Evolutionary conservation across 2,329 filamentous ascomycete genomes (phyloP).

Genomic region (Cercospora sp.): DNA sequence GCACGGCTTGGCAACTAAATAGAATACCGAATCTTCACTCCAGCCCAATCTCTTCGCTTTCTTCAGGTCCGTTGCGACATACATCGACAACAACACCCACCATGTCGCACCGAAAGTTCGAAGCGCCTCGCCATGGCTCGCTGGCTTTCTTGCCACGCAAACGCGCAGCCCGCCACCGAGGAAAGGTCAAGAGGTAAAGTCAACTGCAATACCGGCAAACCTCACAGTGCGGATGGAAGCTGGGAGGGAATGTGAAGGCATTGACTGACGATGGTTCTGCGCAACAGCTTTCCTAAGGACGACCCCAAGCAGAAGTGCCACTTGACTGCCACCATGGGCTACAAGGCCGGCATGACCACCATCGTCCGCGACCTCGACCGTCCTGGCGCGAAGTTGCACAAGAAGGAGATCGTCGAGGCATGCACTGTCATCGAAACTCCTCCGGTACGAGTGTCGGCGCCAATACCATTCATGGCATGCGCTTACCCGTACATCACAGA

Average conservation of each 20-base stretch:
- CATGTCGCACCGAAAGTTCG: slow-evolving; percentile 67
- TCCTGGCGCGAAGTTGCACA: slow-evolving; percentile 98
- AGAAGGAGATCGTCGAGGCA: slow-evolving; percentile 95
- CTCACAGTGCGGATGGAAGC: slow-evolving; percentile 1
- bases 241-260: background rate
- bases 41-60: background rate
- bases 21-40: slow-evolving; percentile 1
- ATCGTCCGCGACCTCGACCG: slow-evolving; percentile 99
- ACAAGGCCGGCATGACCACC: slow-evolving; percentile 99
- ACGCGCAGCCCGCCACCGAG: slow-evolving; percentile 89
- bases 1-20: slow-evolving; percentile 4
- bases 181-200: slow-evolving; percentile 93
- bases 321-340: slow-evolving; percentile 92
- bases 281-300: slow-evolving; percentile 94
- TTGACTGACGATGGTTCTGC: slow-evolving; percentile 21
- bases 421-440: slow-evolving; percentile 87
- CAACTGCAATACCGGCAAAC: background rate
- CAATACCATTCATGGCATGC: slow-evolving; percentile 67
- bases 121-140: slow-evolving; percentile 89
- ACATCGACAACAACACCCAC: slow-evolving; percentile 21
- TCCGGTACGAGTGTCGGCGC: slow-evolving; percentile 63
- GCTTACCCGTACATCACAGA: slow-evolving; percentile 60
- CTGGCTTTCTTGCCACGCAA: slow-evolving; percentile 66
- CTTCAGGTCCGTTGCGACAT: slow-evolving; percentile 16
- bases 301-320: slow-evolving; percentile 99